These are phyloP conservation scores for Pterulicium gracile DNA, from an alignment of 1,284 basidiomycete species.

Conservation along the genomic window DNA sequence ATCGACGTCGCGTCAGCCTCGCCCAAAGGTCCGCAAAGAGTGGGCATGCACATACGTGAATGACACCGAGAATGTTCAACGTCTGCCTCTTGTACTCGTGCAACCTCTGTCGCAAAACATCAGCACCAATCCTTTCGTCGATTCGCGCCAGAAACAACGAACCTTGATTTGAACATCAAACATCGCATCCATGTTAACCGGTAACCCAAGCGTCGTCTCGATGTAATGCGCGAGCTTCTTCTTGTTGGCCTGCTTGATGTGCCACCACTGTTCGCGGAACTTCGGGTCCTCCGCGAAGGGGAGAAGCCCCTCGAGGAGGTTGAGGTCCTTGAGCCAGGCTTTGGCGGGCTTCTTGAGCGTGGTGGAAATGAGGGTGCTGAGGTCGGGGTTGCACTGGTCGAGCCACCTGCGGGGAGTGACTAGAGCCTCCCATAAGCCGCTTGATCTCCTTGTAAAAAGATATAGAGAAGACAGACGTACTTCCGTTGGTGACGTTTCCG, in stretches of 20 bases:
- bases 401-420: conserved; percentile 85
- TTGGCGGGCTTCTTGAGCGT: conserved; percentile 66
- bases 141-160: too few species aligned
- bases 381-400: conserved; percentile 84
- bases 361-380: conserved; percentile 75
- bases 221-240: conserved; percentile 73
- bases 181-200: conserved; percentile 70
- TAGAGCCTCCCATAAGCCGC: conserved; percentile 18
- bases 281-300: conserved; percentile 56
- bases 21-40: background rate
- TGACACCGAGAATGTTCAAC: conserved; percentile 77
- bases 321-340: conserved; percentile 74
- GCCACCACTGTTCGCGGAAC: conserved; percentile 73
- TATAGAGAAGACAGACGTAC: conserved; percentile 35
- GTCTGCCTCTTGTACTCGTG: conserved; percentile 91
- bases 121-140: conserved; percentile 3
- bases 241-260: conserved; percentile 83
- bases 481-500: conserved; percentile 78
- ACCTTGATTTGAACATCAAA: conserved; percentile 93
- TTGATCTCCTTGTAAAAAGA: conserved; percentile 1
- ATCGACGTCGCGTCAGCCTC: conserved; percentile 7
- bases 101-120: conserved; percentile 39
- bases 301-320: conserved; percentile 58
- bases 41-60: conserved; percentile 45
- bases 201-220: conserved; percentile 62